Evolutionary conservation across 202 grass and related monocot species (phyloP).

Genomic region (Zizania palustris): DNA sequence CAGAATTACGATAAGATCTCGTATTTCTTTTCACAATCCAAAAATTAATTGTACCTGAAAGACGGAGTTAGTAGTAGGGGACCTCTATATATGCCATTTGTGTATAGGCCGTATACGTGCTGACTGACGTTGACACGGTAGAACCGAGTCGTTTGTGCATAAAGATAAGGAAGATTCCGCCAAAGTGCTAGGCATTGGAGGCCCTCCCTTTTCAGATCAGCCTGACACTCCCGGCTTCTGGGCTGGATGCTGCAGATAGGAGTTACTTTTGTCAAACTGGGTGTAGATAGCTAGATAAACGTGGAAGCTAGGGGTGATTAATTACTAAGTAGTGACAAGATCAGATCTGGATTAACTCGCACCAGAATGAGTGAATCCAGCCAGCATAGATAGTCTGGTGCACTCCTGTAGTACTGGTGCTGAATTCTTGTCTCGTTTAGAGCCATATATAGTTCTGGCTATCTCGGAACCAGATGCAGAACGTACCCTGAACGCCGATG

Average conservation of each 20-base stretch:
- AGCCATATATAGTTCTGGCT: slow-evolving; percentile 21
- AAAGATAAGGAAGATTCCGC: not conserved
- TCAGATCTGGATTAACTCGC: slow-evolving; percentile 8
- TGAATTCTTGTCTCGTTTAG: slow-evolving; percentile 6
- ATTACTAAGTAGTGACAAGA: not conserved
- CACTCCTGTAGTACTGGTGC: not conserved
- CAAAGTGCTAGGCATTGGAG: too few species aligned
- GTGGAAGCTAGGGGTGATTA: not conserved
- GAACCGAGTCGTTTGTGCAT: too few species aligned
- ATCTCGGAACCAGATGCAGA: slow-evolving; percentile 17
- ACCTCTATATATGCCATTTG: not conserved
- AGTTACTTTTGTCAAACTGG: not conserved
- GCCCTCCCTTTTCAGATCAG: too few species aligned
- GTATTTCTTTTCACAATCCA: too few species aligned
- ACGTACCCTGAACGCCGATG: not conserved
- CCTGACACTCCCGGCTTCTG: not conserved
- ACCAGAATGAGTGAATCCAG: not conserved
- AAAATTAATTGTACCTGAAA: not conserved
- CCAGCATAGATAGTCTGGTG: not conserved
- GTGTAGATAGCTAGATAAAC: not conserved
- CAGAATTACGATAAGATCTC: too few species aligned
- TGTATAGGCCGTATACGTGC: not conserved
- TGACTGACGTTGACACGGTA: too few species aligned
- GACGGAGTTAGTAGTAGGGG: not conserved
- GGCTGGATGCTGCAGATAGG: not conserved